Evolutionary conservation across 495 filamentous ascomycete species (phyloP).

Genomic region (Massariosphaeria phaeospora): DNA sequence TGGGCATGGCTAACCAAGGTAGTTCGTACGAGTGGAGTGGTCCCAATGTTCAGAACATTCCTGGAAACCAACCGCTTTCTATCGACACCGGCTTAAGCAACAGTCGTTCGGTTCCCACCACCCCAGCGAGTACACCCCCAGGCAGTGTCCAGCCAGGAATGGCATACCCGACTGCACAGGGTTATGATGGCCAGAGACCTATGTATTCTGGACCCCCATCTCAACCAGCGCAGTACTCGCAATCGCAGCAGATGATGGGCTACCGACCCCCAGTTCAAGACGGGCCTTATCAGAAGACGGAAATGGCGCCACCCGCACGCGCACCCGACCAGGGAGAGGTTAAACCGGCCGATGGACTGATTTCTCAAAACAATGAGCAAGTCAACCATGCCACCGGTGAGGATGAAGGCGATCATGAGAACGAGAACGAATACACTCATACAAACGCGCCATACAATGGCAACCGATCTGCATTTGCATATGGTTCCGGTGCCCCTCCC

Average conservation of each 20-base stretch:
- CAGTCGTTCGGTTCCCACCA: constrained; percentile 84
- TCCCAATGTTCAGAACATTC: constrained; percentile 61
- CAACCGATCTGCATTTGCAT: constrained; percentile 68
- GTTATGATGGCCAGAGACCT: constrained; percentile 71
- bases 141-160: constrained; percentile 65
- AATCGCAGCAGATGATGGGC: constrained; percentile 63
- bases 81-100: constrained; percentile 78
- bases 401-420: constrained; percentile 66
- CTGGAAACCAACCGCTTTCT: constrained; percentile 66
- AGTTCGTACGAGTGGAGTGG: constrained; percentile 71
- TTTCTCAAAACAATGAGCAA: constrained; percentile 41
- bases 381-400: constrained; percentile 51
- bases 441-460: constrained; percentile 54
- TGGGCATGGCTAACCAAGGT: constrained; percentile 71
- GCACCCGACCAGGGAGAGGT: constrained; percentile 60
- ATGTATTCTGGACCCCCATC: constrained; percentile 74
- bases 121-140: constrained; percentile 89
- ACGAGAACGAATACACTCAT: constrained; percentile 70
- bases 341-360: constrained; percentile 59
- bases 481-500: constrained; percentile 61
- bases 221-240: constrained; percentile 63
- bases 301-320: constrained; percentile 83
- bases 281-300: constrained; percentile 75
- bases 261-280: constrained; percentile 56
- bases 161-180: constrained; percentile 65